A percentile compares a stretch with the other conserved stretches of the same genome.
Evolutionary conservation across 192 early-diverging fungal species (phyloP).

Genomic region (Entophlyctis helioformis): DNA sequence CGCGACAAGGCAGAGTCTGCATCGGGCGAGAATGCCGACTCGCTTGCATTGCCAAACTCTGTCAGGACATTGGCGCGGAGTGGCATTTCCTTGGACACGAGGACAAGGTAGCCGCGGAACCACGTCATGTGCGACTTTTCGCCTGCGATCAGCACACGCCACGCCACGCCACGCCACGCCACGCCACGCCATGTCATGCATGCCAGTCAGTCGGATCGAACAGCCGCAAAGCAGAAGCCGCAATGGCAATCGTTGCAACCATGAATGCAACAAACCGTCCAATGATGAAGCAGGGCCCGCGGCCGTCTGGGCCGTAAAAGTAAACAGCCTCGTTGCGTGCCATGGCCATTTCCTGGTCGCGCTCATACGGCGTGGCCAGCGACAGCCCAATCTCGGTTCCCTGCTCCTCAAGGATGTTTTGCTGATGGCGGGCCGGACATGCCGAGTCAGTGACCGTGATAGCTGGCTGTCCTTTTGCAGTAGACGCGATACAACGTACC

Average conservation of each 20-base stretch:
- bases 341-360: constrained; percentile 64
- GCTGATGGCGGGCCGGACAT: not conserved
- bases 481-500: constrained; percentile 2
- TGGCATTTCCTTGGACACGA: constrained; percentile 63
- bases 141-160: too few species aligned
- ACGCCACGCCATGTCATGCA: too few species aligned
- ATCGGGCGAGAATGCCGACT: too few species aligned
- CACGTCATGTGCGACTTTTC: too few species aligned
- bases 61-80: too few species aligned
- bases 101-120: constrained; percentile 84
- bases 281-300: constrained; percentile 84
- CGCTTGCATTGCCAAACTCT: too few species aligned
- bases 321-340: constrained; percentile 82
- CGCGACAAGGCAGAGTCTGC: too few species aligned
- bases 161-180: too few species aligned
- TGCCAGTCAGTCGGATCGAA: too few species aligned
- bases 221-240: too few species aligned
- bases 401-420: constrained; percentile 67
- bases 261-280: too few species aligned
- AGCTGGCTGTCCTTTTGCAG: not conserved
- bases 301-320: constrained; percentile 82
- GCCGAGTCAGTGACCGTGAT: not conserved
- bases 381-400: constrained; percentile 68
- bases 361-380: constrained; percentile 47
- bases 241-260: too few species aligned